Conservation (phyloP, 1,284 basidiomycete species). For the Rhodotorula sp. region DNA sequence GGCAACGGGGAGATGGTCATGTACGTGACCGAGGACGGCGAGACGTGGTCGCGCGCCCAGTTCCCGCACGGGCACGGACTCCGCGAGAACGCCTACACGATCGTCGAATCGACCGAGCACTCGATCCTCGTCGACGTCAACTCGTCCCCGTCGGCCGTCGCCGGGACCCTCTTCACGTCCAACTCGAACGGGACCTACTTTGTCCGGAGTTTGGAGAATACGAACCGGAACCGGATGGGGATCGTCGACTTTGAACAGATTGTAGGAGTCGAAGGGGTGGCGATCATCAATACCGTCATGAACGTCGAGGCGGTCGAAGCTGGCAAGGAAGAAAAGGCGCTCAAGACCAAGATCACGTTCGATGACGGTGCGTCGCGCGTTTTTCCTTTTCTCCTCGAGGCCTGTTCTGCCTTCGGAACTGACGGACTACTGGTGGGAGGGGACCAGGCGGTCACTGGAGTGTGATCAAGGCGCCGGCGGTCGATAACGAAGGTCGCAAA, state of each 20-base stretch:
- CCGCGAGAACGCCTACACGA: slow-evolving; percentile 88
- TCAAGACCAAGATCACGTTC: slow-evolving; percentile 79
- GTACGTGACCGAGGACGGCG: slow-evolving; percentile 77
- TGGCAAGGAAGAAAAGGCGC: slow-evolving; percentile 62
- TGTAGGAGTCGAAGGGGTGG: slow-evolving; percentile 89
- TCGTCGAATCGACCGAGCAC: slow-evolving; percentile 88
- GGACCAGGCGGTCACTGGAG: slow-evolving; percentile 72
- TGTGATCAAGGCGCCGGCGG: slow-evolving; percentile 63
- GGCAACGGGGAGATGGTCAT: slow-evolving; percentile 72
- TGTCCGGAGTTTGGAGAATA: slow-evolving; percentile 83
- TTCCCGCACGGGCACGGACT: slow-evolving; percentile 83
- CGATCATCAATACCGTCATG: slow-evolving; percentile 78
- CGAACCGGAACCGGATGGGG: slow-evolving; percentile 80
- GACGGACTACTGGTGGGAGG: no score
- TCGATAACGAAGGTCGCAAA: slow-evolving; percentile 61
- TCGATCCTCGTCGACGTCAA: slow-evolving; percentile 92
- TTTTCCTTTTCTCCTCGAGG: no score
- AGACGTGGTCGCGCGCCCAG: slow-evolving; percentile 73
- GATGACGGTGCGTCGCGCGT: slow-evolving; percentile 68
- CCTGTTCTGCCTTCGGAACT: no score
- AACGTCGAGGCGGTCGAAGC: slow-evolving; percentile 79
- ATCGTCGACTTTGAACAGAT: slow-evolving; percentile 92
- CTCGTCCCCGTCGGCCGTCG: slow-evolving; percentile 65
- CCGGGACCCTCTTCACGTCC: slow-evolving; percentile 90
- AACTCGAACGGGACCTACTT: slow-evolving; percentile 95